phyloP scores from a whole-genome alignment of 192 early-diverging fungal genomes.

The Podila verticillata region DNA sequence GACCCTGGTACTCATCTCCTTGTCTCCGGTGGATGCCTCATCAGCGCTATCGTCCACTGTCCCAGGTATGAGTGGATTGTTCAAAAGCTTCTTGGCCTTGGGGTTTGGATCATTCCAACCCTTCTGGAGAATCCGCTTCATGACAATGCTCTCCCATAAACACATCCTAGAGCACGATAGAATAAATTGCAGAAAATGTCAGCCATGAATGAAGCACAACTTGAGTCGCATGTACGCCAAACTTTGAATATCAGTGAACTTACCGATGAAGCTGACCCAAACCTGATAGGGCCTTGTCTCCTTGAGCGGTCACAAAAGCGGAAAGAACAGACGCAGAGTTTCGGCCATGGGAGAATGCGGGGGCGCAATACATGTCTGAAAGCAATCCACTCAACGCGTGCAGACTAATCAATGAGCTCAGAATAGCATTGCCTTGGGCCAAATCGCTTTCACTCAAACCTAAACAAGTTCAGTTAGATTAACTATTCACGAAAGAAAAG shows the following conservation, averaged over 20 bases:
- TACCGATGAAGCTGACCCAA: conserved; percentile 74
- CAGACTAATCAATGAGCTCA: conserved; percentile 67
- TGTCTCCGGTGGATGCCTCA: conserved; percentile 22
- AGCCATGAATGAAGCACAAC: too few species aligned
- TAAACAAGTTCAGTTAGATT: conserved; percentile 2
- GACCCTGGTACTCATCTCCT: conserved; percentile 19
- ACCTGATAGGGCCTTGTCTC: conserved; percentile 56
- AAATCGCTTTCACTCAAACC: conserved; percentile 52
- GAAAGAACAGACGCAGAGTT: conserved; percentile 67
- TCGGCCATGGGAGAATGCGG: conserved; percentile 70
- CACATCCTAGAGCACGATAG: conserved; percentile 55
- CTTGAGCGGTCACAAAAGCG: conserved; percentile 65
- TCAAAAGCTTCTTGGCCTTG: conserved; percentile 48
- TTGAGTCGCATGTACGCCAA: background rate
- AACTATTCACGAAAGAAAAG: too few species aligned
- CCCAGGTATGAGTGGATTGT: conserved; percentile 28
- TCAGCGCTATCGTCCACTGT: conserved; percentile 35
- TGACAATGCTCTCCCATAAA: conserved; percentile 69
- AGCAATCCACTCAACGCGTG: conserved; percentile 70
- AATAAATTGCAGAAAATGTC: background rate
- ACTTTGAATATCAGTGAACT: background rate
- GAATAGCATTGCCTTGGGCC: conserved; percentile 57
- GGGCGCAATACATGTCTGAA: conserved; percentile 76
- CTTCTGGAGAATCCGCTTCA: conserved; percentile 69
- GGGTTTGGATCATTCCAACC: conserved; percentile 70